Evolutionary conservation across 2,329 filamentous ascomycete genomes (phyloP).

Genomic region (Niveomyces coronatus): DNA sequence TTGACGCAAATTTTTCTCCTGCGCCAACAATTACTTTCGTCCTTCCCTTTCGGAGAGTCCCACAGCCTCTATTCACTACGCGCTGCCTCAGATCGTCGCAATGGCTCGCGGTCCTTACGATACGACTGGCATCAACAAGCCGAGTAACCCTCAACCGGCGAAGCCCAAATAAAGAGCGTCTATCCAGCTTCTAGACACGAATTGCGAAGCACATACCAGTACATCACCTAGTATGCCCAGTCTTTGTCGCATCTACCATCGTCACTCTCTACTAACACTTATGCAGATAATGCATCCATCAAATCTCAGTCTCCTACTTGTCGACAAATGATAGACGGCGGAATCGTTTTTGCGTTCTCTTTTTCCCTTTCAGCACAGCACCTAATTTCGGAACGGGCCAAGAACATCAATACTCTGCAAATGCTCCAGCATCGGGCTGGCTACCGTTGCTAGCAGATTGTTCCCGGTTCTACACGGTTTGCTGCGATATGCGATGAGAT

Average conservation of each 20-base stretch:
- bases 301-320: constrained; percentile 6
- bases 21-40: too few species aligned
- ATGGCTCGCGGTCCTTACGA: constrained; percentile 11
- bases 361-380: constrained; percentile 1
- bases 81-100: background rate
- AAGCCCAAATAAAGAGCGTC: constrained; percentile 7
- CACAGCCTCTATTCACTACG: background rate
- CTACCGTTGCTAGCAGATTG: background rate
- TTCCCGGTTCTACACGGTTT: too few species aligned
- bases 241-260: too few species aligned
- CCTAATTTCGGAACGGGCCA: constrained; percentile 1
- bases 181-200: background rate
- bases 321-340: constrained; percentile 9
- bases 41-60: background rate
- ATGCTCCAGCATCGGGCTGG: constrained; percentile 1
- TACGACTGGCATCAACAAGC: constrained; percentile 10
- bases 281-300: constrained; percentile 5
- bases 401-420: background rate
- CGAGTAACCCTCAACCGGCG: constrained; percentile 8
- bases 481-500: constrained; percentile 5
- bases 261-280: constrained; percentile 1
- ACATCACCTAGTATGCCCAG: constrained; percentile 2
- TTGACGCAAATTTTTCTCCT: background rate
- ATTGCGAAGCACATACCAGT: background rate
- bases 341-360: constrained; percentile 7